Percentiles rank a stretch among this genome's conserved stretches.
phyloP scores from a whole-genome alignment of 306 rosid genomes.

The Vigna hirtella region DNA sequence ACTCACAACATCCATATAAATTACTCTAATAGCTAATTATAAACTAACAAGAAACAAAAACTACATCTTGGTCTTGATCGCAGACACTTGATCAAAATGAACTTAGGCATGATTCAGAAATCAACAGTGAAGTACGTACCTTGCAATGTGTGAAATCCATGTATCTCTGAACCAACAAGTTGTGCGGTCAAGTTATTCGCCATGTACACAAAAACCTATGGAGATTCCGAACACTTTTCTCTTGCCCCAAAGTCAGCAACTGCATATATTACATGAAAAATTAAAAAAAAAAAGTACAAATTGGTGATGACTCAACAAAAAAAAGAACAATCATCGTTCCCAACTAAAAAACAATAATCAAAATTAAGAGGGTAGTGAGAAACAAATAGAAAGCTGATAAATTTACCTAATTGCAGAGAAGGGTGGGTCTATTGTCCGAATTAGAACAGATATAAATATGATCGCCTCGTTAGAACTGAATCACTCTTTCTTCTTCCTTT shows the following conservation, averaged over 20 bases:
- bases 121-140: constrained; percentile 54
- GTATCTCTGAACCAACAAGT: constrained; percentile 79
- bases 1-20: constrained; percentile 21
- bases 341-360: neutral
- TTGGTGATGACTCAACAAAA: neutral
- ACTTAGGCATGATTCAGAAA: neutral
- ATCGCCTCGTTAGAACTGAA: constrained; percentile 39
- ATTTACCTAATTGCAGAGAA: constrained; percentile 42
- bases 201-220: constrained; percentile 50
- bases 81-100: constrained; percentile 4
- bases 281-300: constrained; percentile 4
- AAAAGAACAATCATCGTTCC: constrained; percentile 3
- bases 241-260: constrained; percentile 26
- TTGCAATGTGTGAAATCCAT: constrained; percentile 91
- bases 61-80: neutral
- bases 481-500: neutral
- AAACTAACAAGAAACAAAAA: constrained; percentile 3
- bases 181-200: constrained; percentile 48
- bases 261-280: neutral
- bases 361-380: constrained; percentile 10
- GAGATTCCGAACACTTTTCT: constrained; percentile 36
- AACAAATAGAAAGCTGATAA: constrained; percentile 16
- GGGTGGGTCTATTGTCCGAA: constrained; percentile 20
- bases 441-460: neutral
- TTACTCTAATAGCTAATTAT: neutral